Percentiles rank a stretch among this genome's conserved stretches.
phyloP scores from a whole-genome alignment of 1,284 basidiomycete genomes.

The Trametes pubescens region DNA sequence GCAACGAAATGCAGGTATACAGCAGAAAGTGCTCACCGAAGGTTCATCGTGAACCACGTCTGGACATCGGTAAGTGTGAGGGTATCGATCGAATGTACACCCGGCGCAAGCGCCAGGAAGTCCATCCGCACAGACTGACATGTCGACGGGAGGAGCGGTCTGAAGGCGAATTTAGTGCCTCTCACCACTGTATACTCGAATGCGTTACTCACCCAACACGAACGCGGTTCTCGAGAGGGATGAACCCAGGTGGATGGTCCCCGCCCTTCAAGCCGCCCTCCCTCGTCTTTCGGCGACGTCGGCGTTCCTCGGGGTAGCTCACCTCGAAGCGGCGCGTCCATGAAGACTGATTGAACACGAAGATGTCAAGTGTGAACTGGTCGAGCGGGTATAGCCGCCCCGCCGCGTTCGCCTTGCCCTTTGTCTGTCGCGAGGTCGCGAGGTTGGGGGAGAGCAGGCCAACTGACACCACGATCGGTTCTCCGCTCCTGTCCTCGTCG shows the following conservation, averaged over 20 bases:
- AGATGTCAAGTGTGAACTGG: slow-evolving; percentile 85
- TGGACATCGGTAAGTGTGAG: slow-evolving; percentile 80
- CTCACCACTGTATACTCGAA: not conserved
- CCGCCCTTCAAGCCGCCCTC: slow-evolving; percentile 40
- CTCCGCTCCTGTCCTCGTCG: slow-evolving; percentile 46
- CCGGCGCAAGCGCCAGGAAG: slow-evolving; percentile 82
- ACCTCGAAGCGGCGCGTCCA: slow-evolving; percentile 83
- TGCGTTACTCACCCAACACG: slow-evolving; percentile 72
- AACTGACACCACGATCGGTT: slow-evolving; percentile 78
- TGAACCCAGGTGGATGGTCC: slow-evolving; percentile 63
- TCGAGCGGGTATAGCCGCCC: slow-evolving; percentile 70
- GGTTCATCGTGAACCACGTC: slow-evolving; percentile 74
- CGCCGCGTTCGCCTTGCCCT: slow-evolving; percentile 28
- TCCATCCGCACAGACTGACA: slow-evolving; percentile 89
- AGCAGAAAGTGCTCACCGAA: slow-evolving; percentile 57
- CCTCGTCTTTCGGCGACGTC: slow-evolving; percentile 48
- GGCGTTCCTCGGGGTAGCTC: slow-evolving; percentile 67
- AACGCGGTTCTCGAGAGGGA: slow-evolving; percentile 84
- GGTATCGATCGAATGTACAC: slow-evolving; percentile 80
- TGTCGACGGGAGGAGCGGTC: slow-evolving; percentile 81
- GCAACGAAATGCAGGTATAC: not conserved
- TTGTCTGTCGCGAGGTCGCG: slow-evolving; percentile 32
- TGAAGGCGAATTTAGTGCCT: slow-evolving; percentile 38
- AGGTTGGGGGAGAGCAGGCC: slow-evolving; percentile 56
- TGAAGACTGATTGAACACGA: slow-evolving; percentile 87